These are phyloP conservation scores for Plenodomus lindquistii DNA, from an alignment of 2,329 filamentous ascomycete species.

Conservation along the genomic window DNA sequence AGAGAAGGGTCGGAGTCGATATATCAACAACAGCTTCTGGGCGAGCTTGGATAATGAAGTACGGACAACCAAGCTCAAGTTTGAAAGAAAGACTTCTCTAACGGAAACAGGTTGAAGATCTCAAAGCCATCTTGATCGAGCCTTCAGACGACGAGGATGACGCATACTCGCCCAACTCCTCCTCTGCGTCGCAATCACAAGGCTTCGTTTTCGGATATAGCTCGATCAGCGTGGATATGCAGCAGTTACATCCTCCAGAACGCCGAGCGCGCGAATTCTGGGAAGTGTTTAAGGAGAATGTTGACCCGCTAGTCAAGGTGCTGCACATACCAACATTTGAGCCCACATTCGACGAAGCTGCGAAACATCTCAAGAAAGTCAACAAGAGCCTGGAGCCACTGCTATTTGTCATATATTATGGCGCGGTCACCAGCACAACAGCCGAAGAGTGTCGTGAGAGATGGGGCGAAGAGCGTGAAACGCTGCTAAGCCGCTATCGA, in stretches of 20 bases:
- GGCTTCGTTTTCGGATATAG: conserved; percentile 74
- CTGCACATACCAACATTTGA: conserved; percentile 71
- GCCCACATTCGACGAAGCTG: conserved; percentile 63
- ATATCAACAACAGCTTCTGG: conserved; percentile 79
- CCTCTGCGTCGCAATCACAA: conserved; percentile 60
- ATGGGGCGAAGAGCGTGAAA: conserved; percentile 57
- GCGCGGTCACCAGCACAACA: conserved; percentile 57
- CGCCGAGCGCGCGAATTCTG: conserved; percentile 67
- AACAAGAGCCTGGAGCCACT: conserved; percentile 61
- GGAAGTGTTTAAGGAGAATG: conserved; percentile 72
- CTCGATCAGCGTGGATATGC: conserved; percentile 69
- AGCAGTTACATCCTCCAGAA: conserved; percentile 66
- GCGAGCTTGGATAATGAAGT: conserved; percentile 76
- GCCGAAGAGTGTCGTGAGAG: conserved; percentile 51
- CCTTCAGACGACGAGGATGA: conserved; percentile 65
- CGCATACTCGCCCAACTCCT: conserved; percentile 46
- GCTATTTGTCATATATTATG: conserved; percentile 66
- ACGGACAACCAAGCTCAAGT: conserved; percentile 14
- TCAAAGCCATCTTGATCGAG: conserved; percentile 66
- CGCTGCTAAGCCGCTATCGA: conserved; percentile 59
- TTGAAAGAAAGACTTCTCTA: background rate
- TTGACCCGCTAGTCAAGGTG: conserved; percentile 73
- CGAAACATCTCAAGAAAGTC: conserved; percentile 62
- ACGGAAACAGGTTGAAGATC: conserved; percentile 58
- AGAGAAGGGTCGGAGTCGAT: conserved; percentile 70